Evolutionary conservation across 805 yeast species (phyloP).

Genomic region (Jamesozyma spencerorum): DNA sequence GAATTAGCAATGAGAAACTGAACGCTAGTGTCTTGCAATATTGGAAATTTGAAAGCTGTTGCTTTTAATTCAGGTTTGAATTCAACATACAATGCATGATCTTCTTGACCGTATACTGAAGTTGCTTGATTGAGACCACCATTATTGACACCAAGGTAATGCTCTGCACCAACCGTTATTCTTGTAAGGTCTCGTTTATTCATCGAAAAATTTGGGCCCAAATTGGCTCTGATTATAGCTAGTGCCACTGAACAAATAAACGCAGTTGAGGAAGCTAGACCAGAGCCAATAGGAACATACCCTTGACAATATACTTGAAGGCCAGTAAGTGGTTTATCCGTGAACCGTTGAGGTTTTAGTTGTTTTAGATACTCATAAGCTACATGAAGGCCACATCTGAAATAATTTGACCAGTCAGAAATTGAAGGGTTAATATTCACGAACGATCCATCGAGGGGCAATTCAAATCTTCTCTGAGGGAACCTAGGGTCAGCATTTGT

Average conservation of each 20-base stretch:
- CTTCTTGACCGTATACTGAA: constrained; percentile 51
- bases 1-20: constrained; percentile 57
- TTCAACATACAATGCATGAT: constrained; percentile 49
- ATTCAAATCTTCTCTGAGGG: constrained; percentile 29
- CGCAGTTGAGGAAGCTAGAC: constrained; percentile 64
- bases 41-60: constrained; percentile 45
- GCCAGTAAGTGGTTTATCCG: constrained; percentile 34
- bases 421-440: constrained; percentile 40
- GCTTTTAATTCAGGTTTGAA: constrained; percentile 53
- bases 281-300: constrained; percentile 64
- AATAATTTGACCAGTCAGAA: constrained; percentile 60
- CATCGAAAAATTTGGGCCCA: constrained; percentile 30
- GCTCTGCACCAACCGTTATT: constrained; percentile 59
- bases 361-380: constrained; percentile 42
- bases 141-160: constrained; percentile 62
- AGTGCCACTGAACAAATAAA: constrained; percentile 57
- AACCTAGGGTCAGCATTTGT: constrained; percentile 33
- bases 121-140: constrained; percentile 82
- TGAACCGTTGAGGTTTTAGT: constrained; percentile 22
- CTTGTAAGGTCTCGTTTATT: constrained; percentile 45
- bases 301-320: constrained; percentile 50
- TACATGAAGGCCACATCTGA: constrained; percentile 54
- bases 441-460: constrained; percentile 34
- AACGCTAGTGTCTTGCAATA: constrained; percentile 33
- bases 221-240: constrained; percentile 46